Evolutionary conservation across 2,329 filamentous ascomycete species (phyloP), one percentile per base, ranked within the genome.

Genomic region (Periglandula ipomoeae): DNA sequence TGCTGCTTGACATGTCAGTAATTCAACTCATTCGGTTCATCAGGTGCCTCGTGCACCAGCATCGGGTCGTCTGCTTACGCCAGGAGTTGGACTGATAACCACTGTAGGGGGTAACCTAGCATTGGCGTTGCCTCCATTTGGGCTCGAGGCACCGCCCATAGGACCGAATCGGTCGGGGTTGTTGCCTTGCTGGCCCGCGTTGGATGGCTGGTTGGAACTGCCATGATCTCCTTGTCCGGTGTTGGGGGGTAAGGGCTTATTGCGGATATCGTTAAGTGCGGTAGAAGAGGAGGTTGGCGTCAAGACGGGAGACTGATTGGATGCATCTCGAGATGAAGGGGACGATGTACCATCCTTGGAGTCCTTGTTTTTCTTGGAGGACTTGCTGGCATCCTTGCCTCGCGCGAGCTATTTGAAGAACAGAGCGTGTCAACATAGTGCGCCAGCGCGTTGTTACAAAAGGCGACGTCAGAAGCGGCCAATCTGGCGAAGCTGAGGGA

Each of bases 271-370:
- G 70, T 85, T 87, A 59, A 96, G 75, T 54, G 89, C 85, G 49
- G 89, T 91, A 46, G 87, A 87, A 46, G 90, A 96, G 44, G 90
- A 95, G 41, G 88, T 88, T 20, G 91, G 90, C 24, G 91, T 96
- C 51, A 80, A 66, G 53, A 75, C 73, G 44, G 81, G 80, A 38
- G 81, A 84, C 65, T 83, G 79, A 56, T 73, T 75, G 46, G 71
- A 61, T 15, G 57, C 44, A 59, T 82, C 76, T 66, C 76, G 67
- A 55, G 75, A 68, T 55, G 81, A 85, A 47, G 89, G 89, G 51
- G 90, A 94, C 42, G 87, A 81, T 55, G 87, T 88, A 65, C 88
- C 88, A 66, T 84, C 81, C 65, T 85, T 84, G 50, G 75, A 70
- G 58, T 85, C 81, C 69, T 84, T 84, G 65, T 83, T 84, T 72